phyloP scores from a whole-genome alignment of 768 basidiomycete genomes.

The Gymnopilus dilepis region DNA sequence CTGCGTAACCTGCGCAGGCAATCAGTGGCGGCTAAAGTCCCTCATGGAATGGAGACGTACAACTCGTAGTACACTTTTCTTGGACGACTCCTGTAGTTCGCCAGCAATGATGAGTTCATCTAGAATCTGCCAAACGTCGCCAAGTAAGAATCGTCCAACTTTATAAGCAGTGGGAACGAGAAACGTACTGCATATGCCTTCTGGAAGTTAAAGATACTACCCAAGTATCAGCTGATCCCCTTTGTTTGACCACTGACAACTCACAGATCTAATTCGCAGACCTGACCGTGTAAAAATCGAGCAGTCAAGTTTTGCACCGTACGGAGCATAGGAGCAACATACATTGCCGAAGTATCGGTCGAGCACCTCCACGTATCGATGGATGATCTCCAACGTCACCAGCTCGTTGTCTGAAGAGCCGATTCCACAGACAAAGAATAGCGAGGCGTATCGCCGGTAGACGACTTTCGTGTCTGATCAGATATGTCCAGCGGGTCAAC shows the following conservation, averaged over 20 bases:
- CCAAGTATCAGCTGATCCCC: slow-evolving; percentile 22
- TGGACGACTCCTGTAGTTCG: slow-evolving; percentile 97
- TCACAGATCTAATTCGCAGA: slow-evolving; percentile 94
- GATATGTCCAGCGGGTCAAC: neutral
- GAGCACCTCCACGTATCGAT: slow-evolving; percentile 93
- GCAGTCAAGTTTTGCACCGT: slow-evolving; percentile 4
- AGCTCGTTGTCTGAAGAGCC: slow-evolving; percentile 90
- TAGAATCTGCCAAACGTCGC: slow-evolving; percentile 58
- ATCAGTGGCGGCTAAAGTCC: slow-evolving; percentile 3
- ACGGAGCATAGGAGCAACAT: slow-evolving; percentile 33
- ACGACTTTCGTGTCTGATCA: slow-evolving; percentile 90
- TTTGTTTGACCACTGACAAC: slow-evolving; percentile 32
- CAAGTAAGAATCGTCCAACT: neutral
- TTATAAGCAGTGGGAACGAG: slow-evolving; percentile 12
- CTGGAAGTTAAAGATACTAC: slow-evolving; percentile 98
- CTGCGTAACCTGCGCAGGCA: slow-evolving; percentile 72
- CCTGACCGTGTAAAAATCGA: slow-evolving; percentile 48
- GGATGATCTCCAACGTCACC: slow-evolving; percentile 92
- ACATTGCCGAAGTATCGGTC: slow-evolving; percentile 95
- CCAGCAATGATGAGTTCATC: slow-evolving; percentile 98
- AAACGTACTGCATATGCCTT: slow-evolving; percentile 92
- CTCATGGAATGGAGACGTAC: slow-evolving; percentile 33
- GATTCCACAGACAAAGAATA: slow-evolving; percentile 96
- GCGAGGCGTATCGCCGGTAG: slow-evolving; percentile 93
- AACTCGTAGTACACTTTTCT: slow-evolving; percentile 79